These are phyloP conservation scores for Wickerhamomyces sp. DNA, from an alignment of 1,139 yeast species.

Conservation along the genomic window DNA sequence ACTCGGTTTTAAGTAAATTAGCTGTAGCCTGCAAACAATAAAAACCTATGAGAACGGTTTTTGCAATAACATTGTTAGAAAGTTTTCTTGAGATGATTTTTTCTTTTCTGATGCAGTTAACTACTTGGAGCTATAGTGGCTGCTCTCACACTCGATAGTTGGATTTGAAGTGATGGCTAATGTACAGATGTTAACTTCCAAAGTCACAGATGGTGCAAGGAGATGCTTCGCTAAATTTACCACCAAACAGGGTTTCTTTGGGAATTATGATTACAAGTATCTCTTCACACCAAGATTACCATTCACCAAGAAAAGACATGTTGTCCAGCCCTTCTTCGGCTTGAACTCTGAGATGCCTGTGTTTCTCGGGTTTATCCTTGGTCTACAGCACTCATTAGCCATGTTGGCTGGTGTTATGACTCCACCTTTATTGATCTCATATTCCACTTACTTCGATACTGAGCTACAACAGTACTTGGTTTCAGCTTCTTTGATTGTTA, in stretches of 20 bases:
- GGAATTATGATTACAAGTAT: slow-evolving; percentile 73
- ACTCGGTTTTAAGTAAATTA: no score
- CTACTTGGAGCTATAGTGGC: no score
- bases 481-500: slow-evolving; percentile 67
- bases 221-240: slow-evolving; percentile 37
- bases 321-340: slow-evolving; percentile 76
- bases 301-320: slow-evolving; percentile 45
- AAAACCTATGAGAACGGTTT: no score
- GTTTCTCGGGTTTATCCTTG: slow-evolving; percentile 62
- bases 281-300: slow-evolving; percentile 76
- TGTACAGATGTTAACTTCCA: no score
- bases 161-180: no score
- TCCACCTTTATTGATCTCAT: slow-evolving; percentile 73
- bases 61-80: no score
- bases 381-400: slow-evolving; percentile 82
- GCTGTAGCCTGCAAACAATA: no score
- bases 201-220: slow-evolving; percentile 1
- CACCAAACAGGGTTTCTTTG: slow-evolving; percentile 71
- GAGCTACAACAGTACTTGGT: slow-evolving; percentile 64
- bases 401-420: slow-evolving; percentile 89
- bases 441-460: slow-evolving; percentile 50
- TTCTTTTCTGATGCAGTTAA: no score
- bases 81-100: no score
- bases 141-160: no score
- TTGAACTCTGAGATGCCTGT: slow-evolving; percentile 75